These are phyloP conservation scores for Rubus idaeus DNA, from an alignment of 306 rosid genomes.

Conservation along the genomic window DNA sequence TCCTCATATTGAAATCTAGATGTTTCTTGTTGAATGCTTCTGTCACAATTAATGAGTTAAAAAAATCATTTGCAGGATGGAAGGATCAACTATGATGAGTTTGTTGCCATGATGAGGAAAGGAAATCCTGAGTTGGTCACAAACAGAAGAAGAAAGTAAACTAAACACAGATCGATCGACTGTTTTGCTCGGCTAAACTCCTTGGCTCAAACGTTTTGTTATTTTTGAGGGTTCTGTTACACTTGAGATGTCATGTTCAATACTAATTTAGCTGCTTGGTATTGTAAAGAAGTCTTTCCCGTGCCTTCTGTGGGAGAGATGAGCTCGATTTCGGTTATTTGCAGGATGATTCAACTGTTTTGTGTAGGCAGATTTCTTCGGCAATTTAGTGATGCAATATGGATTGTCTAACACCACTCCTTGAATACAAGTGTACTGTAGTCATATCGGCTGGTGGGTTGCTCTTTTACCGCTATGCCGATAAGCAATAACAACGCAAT, in stretches of 20 bases:
- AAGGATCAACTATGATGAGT: slow-evolving; percentile 84
- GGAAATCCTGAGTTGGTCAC: slow-evolving; percentile 66
- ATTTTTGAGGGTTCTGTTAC: neutral
- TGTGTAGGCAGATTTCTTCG: neutral
- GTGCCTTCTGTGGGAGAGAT: slow-evolving; percentile 5
- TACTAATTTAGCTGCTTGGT: slow-evolving; percentile 2
- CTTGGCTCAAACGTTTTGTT: neutral
- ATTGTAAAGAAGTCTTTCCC: neutral
- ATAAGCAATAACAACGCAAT: neutral
- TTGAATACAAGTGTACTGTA: neutral
- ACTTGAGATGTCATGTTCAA: neutral
- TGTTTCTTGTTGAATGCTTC: slow-evolving; percentile 4
- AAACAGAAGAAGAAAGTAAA: slow-evolving; percentile 65
- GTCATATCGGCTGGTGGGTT: neutral
- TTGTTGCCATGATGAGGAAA: slow-evolving; percentile 95
- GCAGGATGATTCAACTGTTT: slow-evolving; percentile 7
- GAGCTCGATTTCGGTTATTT: neutral
- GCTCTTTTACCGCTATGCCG: neutral
- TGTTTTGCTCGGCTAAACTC: neutral
- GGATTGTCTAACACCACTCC: neutral
- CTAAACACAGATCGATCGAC: neutral
- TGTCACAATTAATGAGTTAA: neutral
- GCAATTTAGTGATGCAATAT: neutral
- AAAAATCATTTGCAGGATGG: slow-evolving; percentile 66
- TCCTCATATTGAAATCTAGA: neutral